Evolutionary conservation across 1,139 yeast genomes (phyloP).

Genomic region (Meyerozyma smithsonii): DNA sequence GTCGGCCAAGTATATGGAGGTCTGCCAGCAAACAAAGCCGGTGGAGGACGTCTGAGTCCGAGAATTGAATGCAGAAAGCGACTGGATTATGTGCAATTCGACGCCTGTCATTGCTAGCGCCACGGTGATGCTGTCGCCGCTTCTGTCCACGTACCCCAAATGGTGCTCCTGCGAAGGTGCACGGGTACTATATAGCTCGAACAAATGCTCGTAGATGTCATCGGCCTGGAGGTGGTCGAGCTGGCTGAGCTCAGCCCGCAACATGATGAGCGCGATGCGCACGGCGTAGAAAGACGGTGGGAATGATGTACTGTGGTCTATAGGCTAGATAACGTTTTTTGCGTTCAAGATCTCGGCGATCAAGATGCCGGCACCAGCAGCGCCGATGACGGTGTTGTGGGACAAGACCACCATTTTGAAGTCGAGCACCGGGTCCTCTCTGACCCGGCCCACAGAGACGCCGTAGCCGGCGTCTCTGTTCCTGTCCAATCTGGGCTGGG

Average conservation of each 20-base stretch:
- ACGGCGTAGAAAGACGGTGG: too few species aligned
- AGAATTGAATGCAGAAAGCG: slow-evolving; percentile 38
- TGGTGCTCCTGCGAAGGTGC: slow-evolving; percentile 28
- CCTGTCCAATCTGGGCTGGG: slow-evolving; percentile 97
- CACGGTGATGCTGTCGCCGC: slow-evolving; percentile 24
- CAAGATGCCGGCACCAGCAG: slow-evolving; percentile 98
- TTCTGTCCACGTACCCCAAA: slow-evolving; percentile 47
- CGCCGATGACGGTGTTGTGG: slow-evolving; percentile 96
- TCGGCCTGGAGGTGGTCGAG: too few species aligned
- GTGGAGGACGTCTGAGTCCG: slow-evolving; percentile 47
- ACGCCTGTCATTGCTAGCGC: slow-evolving; percentile 25
- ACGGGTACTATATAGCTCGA: slow-evolving; percentile 40
- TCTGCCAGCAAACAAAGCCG: slow-evolving; percentile 65
- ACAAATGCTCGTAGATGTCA: slow-evolving; percentile 43
- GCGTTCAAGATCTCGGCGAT: slow-evolving; percentile 88
- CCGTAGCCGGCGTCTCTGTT: slow-evolving; percentile 93
- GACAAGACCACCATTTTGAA: slow-evolving; percentile 94
- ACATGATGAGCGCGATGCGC: too few species aligned
- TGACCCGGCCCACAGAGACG: slow-evolving; percentile 90
- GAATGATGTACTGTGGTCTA: background rate
- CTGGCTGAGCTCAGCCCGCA: too few species aligned
- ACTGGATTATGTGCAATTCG: slow-evolving; percentile 36
- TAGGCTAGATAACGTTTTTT: slow-evolving; percentile 58
- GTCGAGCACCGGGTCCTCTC: slow-evolving; percentile 91
- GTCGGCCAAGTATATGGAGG: slow-evolving; percentile 46